Conservation (phyloP, 2,329 filamentous ascomycete species). For the Microdochium bolleyi region DNA sequence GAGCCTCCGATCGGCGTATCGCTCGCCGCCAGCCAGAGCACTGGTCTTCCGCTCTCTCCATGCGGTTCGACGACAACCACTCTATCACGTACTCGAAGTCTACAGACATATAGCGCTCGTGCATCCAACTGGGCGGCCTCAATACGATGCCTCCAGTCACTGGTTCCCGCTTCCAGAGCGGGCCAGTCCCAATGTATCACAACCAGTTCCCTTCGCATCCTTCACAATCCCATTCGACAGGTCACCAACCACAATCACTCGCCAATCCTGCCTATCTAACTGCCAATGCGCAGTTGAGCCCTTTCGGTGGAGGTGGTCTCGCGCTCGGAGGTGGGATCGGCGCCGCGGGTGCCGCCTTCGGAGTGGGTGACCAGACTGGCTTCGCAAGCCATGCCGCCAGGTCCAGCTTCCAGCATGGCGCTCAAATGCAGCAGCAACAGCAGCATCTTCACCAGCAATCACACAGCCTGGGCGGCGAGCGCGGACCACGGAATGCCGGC, state of each 20-base stretch:
- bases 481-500: constrained; percentile 31
- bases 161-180: constrained; percentile 28
- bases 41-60: background rate
- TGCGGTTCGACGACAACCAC: background rate
- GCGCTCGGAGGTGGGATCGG: constrained; percentile 50
- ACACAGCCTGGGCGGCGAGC: constrained; percentile 24
- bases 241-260: constrained; percentile 45
- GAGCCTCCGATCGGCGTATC: background rate
- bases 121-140: constrained; percentile 20
- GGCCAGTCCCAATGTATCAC: constrained; percentile 30
- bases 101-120: constrained; percentile 1
- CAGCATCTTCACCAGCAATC: constrained; percentile 44
- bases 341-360: constrained; percentile 34
- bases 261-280: constrained; percentile 65
- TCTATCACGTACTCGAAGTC: background rate
- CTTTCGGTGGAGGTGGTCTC: constrained; percentile 55
- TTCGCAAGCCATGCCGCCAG: constrained; percentile 81
- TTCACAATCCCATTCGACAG: constrained; percentile 36
- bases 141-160: constrained; percentile 30
- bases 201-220: constrained; percentile 48
- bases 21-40: background rate
- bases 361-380: constrained; percentile 57
- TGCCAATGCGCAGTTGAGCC: constrained; percentile 59
- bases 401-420: constrained; percentile 75
- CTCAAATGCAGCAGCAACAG: constrained; percentile 42